Evolutionary conservation across 345 rosid species (phyloP), one percentile per base, ranked within the genome.

Genomic region (Euphorbia peplus): DNA sequence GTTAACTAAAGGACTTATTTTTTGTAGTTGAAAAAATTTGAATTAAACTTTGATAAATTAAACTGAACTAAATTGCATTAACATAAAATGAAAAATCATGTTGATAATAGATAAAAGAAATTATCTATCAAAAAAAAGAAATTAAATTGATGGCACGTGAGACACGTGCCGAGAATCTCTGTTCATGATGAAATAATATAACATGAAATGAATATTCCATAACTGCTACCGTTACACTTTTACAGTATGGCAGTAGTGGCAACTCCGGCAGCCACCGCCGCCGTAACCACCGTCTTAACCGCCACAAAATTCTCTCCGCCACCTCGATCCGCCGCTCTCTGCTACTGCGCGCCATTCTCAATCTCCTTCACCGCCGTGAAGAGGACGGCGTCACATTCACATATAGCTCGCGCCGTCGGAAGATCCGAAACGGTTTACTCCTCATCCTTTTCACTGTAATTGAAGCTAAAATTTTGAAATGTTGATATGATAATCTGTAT

Each of bases 401-500:
- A 39, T 39, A 39, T 39, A 39, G 42, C 42, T 39, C 22, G 58
- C 14, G 71, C 68, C n/a, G 54, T 42, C 39, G 68, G 65, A 65
- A 64, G 50, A 64, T 41, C 67, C 16, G 50, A 70, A 52, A 50
- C 60, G 75, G 79, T 75, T 56, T 9, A 22, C 14, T 51, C 37
- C 8, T 39, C 9, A n/a, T 39, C 42, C 11, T 39, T 8, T 39
- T 39, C 42, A 39, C 42, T 39, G 42, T 1, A 8, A 39, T 39
- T 39, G 42, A 39, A 39, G 1, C 0, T 4, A 39, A 39, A 39
- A 35, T 3, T 35, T 39, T 39, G 9, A 4, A 39, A 39, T 39
- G 42, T 39, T 39, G 9, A 39, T 5, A 39, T 8, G 9, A 11
- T 39, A 39, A 39, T 39, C 42, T 39, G 42, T 39, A 4, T 57